Conservation (phyloP, 768 basidiomycete species). For the Tephrocybe sp. region DNA sequence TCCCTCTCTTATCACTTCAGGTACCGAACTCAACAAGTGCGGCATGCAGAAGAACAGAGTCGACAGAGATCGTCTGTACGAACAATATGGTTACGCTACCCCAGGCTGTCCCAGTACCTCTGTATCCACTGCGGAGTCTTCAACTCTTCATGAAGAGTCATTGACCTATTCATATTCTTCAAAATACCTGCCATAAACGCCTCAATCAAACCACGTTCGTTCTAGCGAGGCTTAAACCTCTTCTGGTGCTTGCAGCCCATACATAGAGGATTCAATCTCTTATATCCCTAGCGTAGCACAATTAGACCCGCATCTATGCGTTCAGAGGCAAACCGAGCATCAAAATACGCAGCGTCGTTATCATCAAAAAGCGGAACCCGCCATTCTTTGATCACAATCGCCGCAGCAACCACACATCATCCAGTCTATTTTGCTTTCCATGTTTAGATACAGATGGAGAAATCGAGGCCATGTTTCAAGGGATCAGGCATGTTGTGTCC, state of each 20-base stretch:
- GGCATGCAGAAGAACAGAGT: constrained; percentile 45
- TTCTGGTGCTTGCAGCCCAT: constrained; percentile 47
- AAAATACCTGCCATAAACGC: constrained; percentile 27
- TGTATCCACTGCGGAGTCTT: constrained; percentile 53
- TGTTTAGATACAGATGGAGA: constrained; percentile 75
- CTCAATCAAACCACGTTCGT: constrained; percentile 39
- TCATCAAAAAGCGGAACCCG: constrained; percentile 40
- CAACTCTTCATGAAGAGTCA: constrained; percentile 55
- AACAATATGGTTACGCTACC: constrained; percentile 32
- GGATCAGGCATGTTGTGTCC: too few relatives aligned
- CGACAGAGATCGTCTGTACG: constrained; percentile 56
- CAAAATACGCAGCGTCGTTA: constrained; percentile 62
- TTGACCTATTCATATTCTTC: constrained; percentile 28
- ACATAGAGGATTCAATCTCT: constrained; percentile 46
- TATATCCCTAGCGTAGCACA: constrained; percentile 27
- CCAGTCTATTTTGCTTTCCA: constrained; percentile 66
- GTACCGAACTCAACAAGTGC: constrained; percentile 69
- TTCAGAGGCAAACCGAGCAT: constrained; percentile 55
- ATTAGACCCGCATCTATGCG: constrained; percentile 51
- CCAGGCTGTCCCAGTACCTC: constrained; percentile 52
- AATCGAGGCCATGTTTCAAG: constrained; percentile 78
- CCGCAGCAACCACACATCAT: constrained; percentile 39
- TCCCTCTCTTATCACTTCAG: constrained; percentile 68
- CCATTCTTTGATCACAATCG: constrained; percentile 50
- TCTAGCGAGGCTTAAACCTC: constrained; percentile 57